Evolutionary conservation across 2,329 filamentous ascomycete species (phyloP).

Genomic region (Alternaria sp.): DNA sequence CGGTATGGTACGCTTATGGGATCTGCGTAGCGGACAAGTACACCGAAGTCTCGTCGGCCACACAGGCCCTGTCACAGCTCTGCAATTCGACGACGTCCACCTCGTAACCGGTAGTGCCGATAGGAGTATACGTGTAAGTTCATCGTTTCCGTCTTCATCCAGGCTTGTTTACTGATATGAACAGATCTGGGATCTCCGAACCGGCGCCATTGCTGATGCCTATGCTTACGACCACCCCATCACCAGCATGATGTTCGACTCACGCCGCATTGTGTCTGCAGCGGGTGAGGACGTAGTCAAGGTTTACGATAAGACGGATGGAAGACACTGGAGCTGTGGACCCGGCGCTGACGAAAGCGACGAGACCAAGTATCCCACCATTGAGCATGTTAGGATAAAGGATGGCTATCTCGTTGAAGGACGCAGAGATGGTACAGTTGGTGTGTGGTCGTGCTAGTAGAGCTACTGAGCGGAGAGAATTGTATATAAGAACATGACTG

Average conservation of each 20-base stretch:
- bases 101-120: slow-evolving; percentile 92
- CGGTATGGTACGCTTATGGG: slow-evolving; percentile 96
- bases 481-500: slow-evolving; percentile 23
- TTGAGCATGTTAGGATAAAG: slow-evolving; percentile 88
- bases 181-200: slow-evolving; percentile 99
- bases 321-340: slow-evolving; percentile 95
- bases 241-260: slow-evolving; percentile 97
- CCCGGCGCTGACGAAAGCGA: slow-evolving; percentile 76
- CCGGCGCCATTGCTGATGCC: slow-evolving; percentile 92
- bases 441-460: slow-evolving; percentile 72
- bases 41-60: slow-evolving; percentile 95
- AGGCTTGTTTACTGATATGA: background rate
- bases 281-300: slow-evolving; percentile 94
- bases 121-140: slow-evolving; percentile 88
- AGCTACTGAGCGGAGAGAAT: background rate
- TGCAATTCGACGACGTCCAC: slow-evolving; percentile 97
- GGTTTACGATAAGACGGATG: slow-evolving; percentile 97
- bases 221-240: slow-evolving; percentile 94
- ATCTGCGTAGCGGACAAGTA: slow-evolving; percentile 95
- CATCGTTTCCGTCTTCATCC: background rate
- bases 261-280: slow-evolving; percentile 85
- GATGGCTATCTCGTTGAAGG: slow-evolving; percentile 96
- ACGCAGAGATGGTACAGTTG: slow-evolving; percentile 83
- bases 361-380: slow-evolving; percentile 61
- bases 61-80: slow-evolving; percentile 89